Evolutionary conservation across 352 stramenopile species (phyloP), one percentile per base, ranked within the genome.

Genomic region (Globisporangium spinosum): DNA sequence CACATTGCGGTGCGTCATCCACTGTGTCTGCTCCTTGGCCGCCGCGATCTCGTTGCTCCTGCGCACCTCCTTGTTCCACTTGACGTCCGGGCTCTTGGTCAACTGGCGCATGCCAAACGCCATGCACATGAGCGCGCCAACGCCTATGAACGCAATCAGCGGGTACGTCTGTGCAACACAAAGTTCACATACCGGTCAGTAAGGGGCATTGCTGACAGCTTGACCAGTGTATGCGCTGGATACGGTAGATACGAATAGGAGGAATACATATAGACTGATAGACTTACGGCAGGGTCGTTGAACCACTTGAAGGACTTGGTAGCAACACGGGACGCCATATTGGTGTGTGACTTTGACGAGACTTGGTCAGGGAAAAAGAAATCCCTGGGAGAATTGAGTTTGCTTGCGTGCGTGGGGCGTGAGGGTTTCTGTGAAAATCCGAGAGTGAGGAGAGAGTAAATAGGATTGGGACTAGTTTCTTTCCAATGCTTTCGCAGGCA

Each of bases 51-150:
- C 80, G 51, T 77, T 75, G 75, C 79, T 70, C 65, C 81, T 89
- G 76, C 78, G 80, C 67, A 76, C 66, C 49, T 84, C 74, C 54
- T 78, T 78, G 80, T 86, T 73, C 76, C 76, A 80, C 61, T 89
- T 85, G 65, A 89, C 80, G 70, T 89, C 80, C 22, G 78, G 80
- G 43, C 76, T 83, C 61, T 67, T 69, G 57, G 76, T 85, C 45
- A 89, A 64, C 70, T 89, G 78, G 60, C 80, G 80, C 58, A 77
- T 71, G 29, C 76, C 80, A 25, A 74, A 69, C 17, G 70, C 73
- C 20, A 74, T 17, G 38, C 78, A 83, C 67, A 89, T 71, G 54
- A 79, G 57, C 8, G 75, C 47, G 60, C 77, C 79, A 17, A 62
- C 70, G 23, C 66, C 64, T 34, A 88, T 75, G 40, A 75, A 78